phyloP scores from a whole-genome alignment of 1,284 basidiomycete species.

The Earliella scabrosa region DNA sequence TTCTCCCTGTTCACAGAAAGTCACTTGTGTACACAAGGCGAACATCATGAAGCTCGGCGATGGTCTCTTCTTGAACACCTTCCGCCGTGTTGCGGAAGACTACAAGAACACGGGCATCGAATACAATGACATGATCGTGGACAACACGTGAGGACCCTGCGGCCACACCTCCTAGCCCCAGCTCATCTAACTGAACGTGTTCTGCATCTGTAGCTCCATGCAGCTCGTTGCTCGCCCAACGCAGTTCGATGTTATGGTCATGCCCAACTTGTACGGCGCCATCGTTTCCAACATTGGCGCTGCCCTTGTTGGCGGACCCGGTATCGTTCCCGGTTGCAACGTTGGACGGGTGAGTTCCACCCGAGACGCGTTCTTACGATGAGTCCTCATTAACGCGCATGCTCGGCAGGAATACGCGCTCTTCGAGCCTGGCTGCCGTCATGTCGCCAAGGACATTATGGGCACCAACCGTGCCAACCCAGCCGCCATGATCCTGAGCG shows the following conservation, averaged over 20 bases:
- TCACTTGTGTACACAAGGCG: constrained; percentile 99
- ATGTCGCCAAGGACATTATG: constrained; percentile 98
- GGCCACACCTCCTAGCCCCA: neutral
- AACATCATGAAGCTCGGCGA: constrained; percentile 99
- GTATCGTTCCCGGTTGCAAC: constrained; percentile 98
- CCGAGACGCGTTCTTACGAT: neutral
- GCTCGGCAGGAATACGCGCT: constrained; percentile 94
- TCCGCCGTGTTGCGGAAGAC: constrained; percentile 94
- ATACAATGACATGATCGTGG: constrained; percentile 98
- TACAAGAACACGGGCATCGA: constrained; percentile 94
- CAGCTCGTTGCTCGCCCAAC: constrained; percentile 94
- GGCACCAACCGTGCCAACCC: constrained; percentile 98
- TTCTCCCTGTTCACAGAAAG: constrained; percentile 69
- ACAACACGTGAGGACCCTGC: constrained; percentile 84
- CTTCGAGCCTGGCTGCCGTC: constrained; percentile 98
- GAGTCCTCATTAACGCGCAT: constrained; percentile 5
- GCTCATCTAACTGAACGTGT: neutral
- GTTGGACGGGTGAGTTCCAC: constrained; percentile 79
- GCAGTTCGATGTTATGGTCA: constrained; percentile 99
- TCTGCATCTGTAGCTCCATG: constrained; percentile 76
- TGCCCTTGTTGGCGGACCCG: constrained; percentile 96
- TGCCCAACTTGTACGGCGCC: constrained; percentile 96
- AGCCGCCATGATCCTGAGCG: constrained; percentile 95
- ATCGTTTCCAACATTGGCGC: constrained; percentile 99
- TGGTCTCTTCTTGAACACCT: constrained; percentile 99